Evolutionary conservation across 2,329 filamentous ascomycete genomes (phyloP), one percentile per base, ranked within the genome.

Genomic region (Trichophyton mentagrophytes): DNA sequence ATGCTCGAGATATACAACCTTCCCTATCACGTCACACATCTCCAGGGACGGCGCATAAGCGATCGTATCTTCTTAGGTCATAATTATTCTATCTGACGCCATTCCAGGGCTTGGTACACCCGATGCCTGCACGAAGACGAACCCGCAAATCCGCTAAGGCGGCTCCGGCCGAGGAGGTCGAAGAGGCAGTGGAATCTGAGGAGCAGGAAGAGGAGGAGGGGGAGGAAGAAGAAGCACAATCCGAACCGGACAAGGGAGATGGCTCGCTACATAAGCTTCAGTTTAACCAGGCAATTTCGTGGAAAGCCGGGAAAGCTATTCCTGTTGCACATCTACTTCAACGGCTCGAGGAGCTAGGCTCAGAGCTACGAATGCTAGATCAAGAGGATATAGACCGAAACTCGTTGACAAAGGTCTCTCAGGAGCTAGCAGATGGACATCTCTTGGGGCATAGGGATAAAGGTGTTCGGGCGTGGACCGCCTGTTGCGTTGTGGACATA

Each of bases 401-500:
- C n/a, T 91, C 90, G n/a, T 80, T 97, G 65, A 83, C 81, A 64
- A 85, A 86, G 58, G 88, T 95, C 64, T 89, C 92, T 59, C 88
- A 90, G 70, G 89, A 96, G 68, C 81, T 99, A 51, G 89, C 86
- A 4, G 85, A 86, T 65, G 85, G 86, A 63, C 90, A 93, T 69
- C 79, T 99, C 25, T 77, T 99, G 55, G 84, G 84, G 62, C 93
- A 99, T 76, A 95, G 95, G 77, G 93, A 99, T 73, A 88, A 86
- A 65, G 93, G 93, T 61, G 90, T 99, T 65, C 87, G 88, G 73
- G 92, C 93, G 27, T 96, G 88, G 78, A 84, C 89, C 36, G 86
- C 90, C 49, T 89, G 89, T 69, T 97, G 91, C 72, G 80, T 97
- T 63, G 90, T 96, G 60, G 93, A 99, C 72, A 88, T 99, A 66